A percentile compares a stretch with the other conserved stretches of the same genome.
Evolutionary conservation across 2,329 filamentous ascomycete species (phyloP).

Genomic region (Plectosphaerella plurivora): DNA sequence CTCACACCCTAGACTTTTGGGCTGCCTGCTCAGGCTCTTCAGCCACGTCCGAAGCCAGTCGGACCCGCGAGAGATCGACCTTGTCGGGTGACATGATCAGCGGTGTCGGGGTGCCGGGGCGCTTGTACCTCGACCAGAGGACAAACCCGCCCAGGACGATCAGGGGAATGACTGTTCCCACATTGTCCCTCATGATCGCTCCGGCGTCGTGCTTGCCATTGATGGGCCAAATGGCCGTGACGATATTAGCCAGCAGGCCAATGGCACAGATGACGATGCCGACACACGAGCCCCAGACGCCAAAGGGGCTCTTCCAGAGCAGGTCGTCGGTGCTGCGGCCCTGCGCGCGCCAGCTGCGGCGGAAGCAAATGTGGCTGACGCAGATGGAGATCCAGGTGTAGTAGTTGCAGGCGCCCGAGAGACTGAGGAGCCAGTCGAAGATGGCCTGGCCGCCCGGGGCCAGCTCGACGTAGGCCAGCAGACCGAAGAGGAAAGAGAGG

Average conservation of each 20-base stretch:
- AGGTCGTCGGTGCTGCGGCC: constrained; percentile 27
- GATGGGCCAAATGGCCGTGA: constrained; percentile 17
- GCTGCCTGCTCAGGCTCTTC: neutral
- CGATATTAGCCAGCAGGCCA: constrained; percentile 23
- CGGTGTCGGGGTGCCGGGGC: neutral
- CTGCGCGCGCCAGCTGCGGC: constrained; percentile 32
- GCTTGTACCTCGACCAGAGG: constrained; percentile 8
- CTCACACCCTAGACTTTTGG: no score
- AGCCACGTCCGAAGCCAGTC: constrained; percentile 5
- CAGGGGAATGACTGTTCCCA: constrained; percentile 20
- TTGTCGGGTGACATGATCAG: constrained; percentile 16
- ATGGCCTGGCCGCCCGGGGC: constrained; percentile 28
- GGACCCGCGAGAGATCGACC: constrained; percentile 18
- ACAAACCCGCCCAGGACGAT: constrained; percentile 19
- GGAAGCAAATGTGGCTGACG: constrained; percentile 40
- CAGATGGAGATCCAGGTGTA: constrained; percentile 45
- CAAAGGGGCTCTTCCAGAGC: constrained; percentile 23
- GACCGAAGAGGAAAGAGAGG: constrained; percentile 32
- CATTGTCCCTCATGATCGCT: constrained; percentile 18
- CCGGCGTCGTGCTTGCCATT: constrained; percentile 10
- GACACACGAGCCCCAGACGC: constrained; percentile 18
- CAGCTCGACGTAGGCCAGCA: constrained; percentile 38
- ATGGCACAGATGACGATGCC: constrained; percentile 19
- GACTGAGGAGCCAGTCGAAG: constrained; percentile 41
- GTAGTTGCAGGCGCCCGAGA: constrained; percentile 39